Conservation (phyloP, 1,284 basidiomycete species). For the Trametes hirsuta region DNA sequence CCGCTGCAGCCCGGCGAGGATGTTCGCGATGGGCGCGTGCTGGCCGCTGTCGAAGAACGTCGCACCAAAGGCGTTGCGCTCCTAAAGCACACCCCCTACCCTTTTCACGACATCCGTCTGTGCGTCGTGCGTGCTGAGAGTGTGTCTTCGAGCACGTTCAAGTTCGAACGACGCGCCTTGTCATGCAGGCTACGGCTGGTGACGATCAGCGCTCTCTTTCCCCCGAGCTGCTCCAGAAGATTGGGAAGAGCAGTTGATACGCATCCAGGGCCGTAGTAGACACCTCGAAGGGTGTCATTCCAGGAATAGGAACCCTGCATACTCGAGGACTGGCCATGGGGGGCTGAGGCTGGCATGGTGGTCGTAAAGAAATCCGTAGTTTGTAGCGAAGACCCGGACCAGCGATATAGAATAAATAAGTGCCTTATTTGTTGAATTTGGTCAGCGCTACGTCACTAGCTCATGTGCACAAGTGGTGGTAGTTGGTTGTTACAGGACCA, state of each 20-base stretch:
- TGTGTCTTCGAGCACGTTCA: too few relatives aligned
- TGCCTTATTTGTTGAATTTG: too few relatives aligned
- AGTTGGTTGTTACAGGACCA: too few relatives aligned
- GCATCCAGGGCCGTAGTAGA: slow-evolving; percentile 73
- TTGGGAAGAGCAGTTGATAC: slow-evolving; percentile 63
- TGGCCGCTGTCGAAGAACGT: slow-evolving; percentile 80
- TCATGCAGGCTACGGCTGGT: slow-evolving; percentile 70
- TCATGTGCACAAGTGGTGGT: too few relatives aligned
- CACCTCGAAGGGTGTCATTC: slow-evolving; percentile 63
- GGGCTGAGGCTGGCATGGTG: not conserved
- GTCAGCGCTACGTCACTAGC: too few relatives aligned
- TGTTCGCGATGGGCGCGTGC: slow-evolving; percentile 74
- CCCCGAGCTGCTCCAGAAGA: slow-evolving; percentile 55
- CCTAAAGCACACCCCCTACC: slow-evolving; percentile 60
- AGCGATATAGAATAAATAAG: too few relatives aligned
- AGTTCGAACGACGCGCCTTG: slow-evolving; percentile 47
- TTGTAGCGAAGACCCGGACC: not conserved
- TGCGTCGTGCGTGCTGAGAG: not conserved
- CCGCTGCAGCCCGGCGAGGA: slow-evolving; percentile 57
- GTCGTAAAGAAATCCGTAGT: not conserved
- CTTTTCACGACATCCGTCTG: slow-evolving; percentile 69
- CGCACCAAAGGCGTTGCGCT: slow-evolving; percentile 59
- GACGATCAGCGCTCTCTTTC: slow-evolving; percentile 66
- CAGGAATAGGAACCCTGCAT: slow-evolving; percentile 60
- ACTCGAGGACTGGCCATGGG: slow-evolving; percentile 6